Evolutionary conservation across 345 rosid species (phyloP).

Genomic region (Geranium brycei): DNA sequence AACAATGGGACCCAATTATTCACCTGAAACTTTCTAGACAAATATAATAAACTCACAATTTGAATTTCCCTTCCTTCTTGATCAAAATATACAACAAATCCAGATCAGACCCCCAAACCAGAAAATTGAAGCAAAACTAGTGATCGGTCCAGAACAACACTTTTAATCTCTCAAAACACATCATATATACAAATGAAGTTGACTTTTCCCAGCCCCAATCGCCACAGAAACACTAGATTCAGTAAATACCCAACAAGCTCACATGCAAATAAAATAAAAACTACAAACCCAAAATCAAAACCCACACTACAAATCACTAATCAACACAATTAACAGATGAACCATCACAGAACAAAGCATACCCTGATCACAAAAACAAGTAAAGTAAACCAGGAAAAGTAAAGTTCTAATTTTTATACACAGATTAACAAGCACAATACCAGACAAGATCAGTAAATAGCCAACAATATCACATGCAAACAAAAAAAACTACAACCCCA

Average conservation of each 20-base stretch:
- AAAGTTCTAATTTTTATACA: no score
- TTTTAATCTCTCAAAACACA: background rate
- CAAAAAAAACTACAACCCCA: background rate
- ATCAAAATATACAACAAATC: no score
- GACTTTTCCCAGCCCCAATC: background rate
- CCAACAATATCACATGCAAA: background rate
- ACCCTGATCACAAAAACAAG: background rate
- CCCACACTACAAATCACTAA: background rate
- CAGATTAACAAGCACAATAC: no score
- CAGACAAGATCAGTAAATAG: no score
- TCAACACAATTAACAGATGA: conserved; percentile 1
- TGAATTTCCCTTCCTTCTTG: background rate
- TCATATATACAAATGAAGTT: background rate
- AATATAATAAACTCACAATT: no score
- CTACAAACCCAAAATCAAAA: background rate
- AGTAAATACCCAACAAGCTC: background rate
- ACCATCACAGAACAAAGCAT: background rate
- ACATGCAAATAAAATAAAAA: background rate
- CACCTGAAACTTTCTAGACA: no score
- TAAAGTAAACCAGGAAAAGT: no score
- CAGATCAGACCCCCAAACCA: background rate
- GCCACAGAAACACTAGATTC: background rate
- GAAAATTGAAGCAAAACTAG: background rate
- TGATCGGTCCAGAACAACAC: background rate
- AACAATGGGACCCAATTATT: background rate